Base-by-base conservation (phyloP, 306 rosid genomes). In the Psophocarpus tetragonolobus region DNA sequence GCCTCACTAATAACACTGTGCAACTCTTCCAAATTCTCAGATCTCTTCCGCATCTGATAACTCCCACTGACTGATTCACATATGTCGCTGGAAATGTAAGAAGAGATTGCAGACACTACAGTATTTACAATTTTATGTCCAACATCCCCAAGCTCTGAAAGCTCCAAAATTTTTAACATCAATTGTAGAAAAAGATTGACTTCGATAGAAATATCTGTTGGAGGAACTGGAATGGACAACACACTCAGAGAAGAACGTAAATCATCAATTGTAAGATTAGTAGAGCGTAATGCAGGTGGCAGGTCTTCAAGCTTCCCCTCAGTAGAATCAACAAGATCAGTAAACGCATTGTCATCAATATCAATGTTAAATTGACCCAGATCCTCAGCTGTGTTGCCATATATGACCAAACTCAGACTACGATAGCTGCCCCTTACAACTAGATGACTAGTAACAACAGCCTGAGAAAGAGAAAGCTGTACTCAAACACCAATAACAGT, bases 341-440 rank as follows among this genome's bases (percentile, higher is more conserved):
- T 90, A 86, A 92, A 78, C 1, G 97, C 91, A 85, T 82, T 91
- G 85, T 95, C 99, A 90, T 83, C 92, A 77, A 92, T 86, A 71
- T 90, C 99, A 62, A 95, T 92, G 89, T 91, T 95, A 77, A 96
- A 90, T 82, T 96, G 99, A 73, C 99, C 99, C 80, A 96, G 85
- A 83, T 92, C 99, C 88, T 91, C 99, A 6, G 98, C 97, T 7
- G 98, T 96, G 84, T 96, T 91, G 74, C 98, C 99, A 82, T 96
- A 96, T 79, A 92, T 88, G 73, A 92, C 94, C 87, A 96, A 84
- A 82, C 94, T 96, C 83, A 96, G 85, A 84, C 99, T 92, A 79
- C 99, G 96, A 79, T 92, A 96, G 84, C 98, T 96, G 44, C 98
- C 99, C 83, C 99, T 87, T 38, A 96, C 99, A 86, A 96, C 94